Evolutionary conservation across 2,329 filamentous ascomycete species (phyloP).

Genomic region (Knufia fluminis): DNA sequence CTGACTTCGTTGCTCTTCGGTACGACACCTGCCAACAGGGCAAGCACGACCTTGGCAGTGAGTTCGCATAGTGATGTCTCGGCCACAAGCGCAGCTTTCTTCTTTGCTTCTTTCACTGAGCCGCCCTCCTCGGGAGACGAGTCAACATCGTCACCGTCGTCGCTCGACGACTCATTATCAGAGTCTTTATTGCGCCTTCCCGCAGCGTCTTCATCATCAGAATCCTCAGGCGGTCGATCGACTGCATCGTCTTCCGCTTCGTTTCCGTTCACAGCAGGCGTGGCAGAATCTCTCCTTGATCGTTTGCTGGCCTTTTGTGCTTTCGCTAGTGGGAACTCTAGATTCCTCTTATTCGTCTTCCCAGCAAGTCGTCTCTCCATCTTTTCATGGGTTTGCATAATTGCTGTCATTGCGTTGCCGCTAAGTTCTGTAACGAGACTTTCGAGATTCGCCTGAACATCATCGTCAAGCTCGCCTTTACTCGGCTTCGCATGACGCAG

Average conservation of each 20-base stretch:
- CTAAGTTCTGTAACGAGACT: slow-evolving; percentile 62
- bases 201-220: slow-evolving; percentile 39
- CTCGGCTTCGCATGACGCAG: slow-evolving; percentile 45
- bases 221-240: slow-evolving; percentile 30
- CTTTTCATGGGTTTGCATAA: slow-evolving; percentile 68
- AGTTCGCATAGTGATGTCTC: slow-evolving; percentile 82
- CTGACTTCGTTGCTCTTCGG: slow-evolving; percentile 56
- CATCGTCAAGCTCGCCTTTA: slow-evolving; percentile 27
- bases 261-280: neutral
- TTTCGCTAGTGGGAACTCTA: slow-evolving; percentile 9
- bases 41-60: slow-evolving; percentile 73
- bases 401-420: slow-evolving; percentile 51
- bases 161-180: slow-evolving; percentile 27
- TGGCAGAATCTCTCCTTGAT: neutral
- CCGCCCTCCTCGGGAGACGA: slow-evolving; percentile 6
- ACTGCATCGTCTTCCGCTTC: slow-evolving; percentile 19
- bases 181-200: slow-evolving; percentile 11
- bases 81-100: slow-evolving; percentile 60
- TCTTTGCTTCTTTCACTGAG: slow-evolving; percentile 35
- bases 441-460: slow-evolving; percentile 47
- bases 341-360: slow-evolving; percentile 40
- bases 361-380: slow-evolving; percentile 72
- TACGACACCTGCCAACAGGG: slow-evolving; percentile 64
- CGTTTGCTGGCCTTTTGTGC: neutral
- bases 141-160: slow-evolving; percentile 13